A percentile compares a stretch with the other conserved stretches of the same genome.
Conservation (phyloP, 331 rosid genomes). For the Telfairia occidentalis region DNA sequence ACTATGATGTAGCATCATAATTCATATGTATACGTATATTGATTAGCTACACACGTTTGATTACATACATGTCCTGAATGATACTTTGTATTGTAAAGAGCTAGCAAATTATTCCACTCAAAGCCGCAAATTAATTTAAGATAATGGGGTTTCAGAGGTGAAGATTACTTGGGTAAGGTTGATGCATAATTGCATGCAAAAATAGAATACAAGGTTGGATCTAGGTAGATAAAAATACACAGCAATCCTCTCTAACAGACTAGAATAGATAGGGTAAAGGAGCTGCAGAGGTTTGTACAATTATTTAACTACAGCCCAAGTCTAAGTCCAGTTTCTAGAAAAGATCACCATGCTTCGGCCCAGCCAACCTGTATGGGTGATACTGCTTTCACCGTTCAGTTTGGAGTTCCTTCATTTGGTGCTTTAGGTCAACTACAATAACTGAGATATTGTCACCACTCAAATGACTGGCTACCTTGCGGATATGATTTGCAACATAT, state of each 20-base stretch:
- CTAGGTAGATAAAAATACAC: neutral
- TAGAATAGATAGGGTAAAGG: neutral
- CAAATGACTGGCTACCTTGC: conserved; percentile 8
- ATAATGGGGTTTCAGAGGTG: neutral
- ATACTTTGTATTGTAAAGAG: neutral
- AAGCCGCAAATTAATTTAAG: neutral
- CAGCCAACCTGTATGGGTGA: conserved; percentile 2
- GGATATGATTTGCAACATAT: conserved; percentile 14
- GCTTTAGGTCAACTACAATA: conserved; percentile 20
- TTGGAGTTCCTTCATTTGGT: neutral
- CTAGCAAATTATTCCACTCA: neutral
- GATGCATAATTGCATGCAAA: neutral
- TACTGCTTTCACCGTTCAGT: neutral
- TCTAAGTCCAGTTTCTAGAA: neutral
- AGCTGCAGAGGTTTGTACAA: neutral
- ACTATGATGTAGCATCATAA: neutral
- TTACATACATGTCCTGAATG: neutral
- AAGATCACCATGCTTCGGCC: conserved; percentile 1
- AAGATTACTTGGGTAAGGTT: neutral
- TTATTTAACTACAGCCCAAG: neutral
- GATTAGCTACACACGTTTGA: neutral
- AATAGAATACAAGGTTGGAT: neutral
- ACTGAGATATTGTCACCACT: conserved; percentile 22
- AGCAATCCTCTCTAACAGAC: neutral
- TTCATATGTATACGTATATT: neutral